phyloP scores from a whole-genome alignment of 305 asterid species.

The Andrographis paniculata region DNA sequence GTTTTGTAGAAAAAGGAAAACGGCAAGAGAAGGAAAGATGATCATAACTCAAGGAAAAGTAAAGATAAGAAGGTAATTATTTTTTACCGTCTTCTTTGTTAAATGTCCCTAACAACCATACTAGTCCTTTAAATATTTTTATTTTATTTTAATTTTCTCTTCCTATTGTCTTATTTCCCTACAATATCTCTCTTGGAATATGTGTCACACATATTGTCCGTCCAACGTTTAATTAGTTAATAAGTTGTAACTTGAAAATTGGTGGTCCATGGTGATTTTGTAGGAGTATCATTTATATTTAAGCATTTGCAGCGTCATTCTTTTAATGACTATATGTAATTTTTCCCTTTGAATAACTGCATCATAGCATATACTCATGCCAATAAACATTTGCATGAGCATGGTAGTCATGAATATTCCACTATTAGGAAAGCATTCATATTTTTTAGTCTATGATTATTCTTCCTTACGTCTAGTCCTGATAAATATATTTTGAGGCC shows the following conservation, averaged over 20 bases:
- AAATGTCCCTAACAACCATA: too few relatives aligned
- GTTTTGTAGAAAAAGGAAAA: conserved; percentile 78
- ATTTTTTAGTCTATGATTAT: too few relatives aligned
- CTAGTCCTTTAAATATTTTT: too few relatives aligned
- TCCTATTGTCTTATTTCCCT: conserved; percentile 3
- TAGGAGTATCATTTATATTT: neutral
- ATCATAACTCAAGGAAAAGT: conserved; percentile 55
- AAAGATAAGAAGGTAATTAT: conserved; percentile 72
- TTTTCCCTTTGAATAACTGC: too few relatives aligned
- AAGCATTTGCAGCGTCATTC: conserved; percentile 3
- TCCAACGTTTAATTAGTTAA: neutral
- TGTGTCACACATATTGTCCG: conserved; percentile 6
- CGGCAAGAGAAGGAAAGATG: conserved; percentile 83
- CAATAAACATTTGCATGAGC: too few relatives aligned
- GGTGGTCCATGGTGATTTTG: neutral
- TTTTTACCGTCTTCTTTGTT: conserved; percentile 8
- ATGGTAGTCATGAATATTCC: too few relatives aligned
- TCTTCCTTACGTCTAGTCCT: too few relatives aligned
- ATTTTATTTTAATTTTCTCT: conserved; percentile 6
- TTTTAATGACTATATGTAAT: neutral
- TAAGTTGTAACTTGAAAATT: conserved; percentile 7
- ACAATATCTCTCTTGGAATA: conserved; percentile 5
- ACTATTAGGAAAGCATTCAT: too few relatives aligned
- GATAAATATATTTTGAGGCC: too few relatives aligned
- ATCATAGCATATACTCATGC: too few relatives aligned